phyloP scores from a whole-genome alignment of 805 yeast genomes.

The Starmerella vitae region DNA sequence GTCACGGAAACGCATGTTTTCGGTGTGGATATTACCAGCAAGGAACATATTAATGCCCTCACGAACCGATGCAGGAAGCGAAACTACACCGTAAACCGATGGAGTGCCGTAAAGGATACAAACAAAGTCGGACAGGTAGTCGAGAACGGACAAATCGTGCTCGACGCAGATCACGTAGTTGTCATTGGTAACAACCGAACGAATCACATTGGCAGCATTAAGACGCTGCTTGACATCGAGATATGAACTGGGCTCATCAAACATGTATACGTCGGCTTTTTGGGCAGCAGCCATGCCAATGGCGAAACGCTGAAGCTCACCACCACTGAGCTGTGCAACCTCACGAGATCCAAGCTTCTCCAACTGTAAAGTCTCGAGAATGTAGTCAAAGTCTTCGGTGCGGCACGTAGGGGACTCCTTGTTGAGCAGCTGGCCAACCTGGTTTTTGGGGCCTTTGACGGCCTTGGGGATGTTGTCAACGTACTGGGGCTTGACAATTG shows the following conservation, averaged over 20 bases:
- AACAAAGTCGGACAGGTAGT: constrained; percentile 89
- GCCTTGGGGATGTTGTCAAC: constrained; percentile 97
- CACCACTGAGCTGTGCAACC: constrained; percentile 84
- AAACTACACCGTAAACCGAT: constrained; percentile 96
- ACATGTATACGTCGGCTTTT: constrained; percentile 92
- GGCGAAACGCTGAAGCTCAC: constrained; percentile 97
- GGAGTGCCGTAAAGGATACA: constrained; percentile 97
- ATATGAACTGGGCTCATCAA: constrained; percentile 97
- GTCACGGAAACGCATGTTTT: constrained; percentile 90
- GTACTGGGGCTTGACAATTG: constrained; percentile 97
- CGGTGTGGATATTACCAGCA: constrained; percentile 96
- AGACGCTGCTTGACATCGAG: constrained; percentile 97
- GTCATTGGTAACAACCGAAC: constrained; percentile 65
- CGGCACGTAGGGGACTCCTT: constrained; percentile 52
- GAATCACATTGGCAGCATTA: constrained; percentile 88
- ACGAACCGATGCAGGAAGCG: constrained; percentile 90
- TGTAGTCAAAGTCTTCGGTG: constrained; percentile 47
- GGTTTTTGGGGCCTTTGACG: constrained; percentile 72
- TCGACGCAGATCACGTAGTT: constrained; percentile 88
- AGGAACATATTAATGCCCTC: constrained; percentile 98
- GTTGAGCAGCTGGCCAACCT: constrained; percentile 68
- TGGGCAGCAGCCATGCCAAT: constrained; percentile 96
- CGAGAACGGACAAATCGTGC: constrained; percentile 96
- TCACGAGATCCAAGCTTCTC: constrained; percentile 71
- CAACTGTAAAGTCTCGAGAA: constrained; percentile 62